A percentile compares a stretch with the other conserved stretches of the same genome.
Evolutionary conservation across 129 eudicot species (phyloP).

Genomic region (sunflower (Helianthus annuus)): DNA sequence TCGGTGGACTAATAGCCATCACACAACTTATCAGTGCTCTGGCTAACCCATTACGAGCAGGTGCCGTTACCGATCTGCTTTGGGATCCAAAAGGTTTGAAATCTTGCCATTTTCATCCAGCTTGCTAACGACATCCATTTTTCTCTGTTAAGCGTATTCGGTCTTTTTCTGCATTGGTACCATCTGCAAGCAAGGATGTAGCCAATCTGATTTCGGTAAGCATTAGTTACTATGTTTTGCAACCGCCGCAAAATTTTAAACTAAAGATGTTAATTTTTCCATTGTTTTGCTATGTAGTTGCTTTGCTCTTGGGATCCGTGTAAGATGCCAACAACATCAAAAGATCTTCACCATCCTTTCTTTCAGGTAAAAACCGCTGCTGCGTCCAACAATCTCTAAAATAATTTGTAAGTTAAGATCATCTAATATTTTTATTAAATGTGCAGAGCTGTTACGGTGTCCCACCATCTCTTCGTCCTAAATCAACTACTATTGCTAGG

Average conservation of each 20-base stretch:
- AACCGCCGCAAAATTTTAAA: neutral
- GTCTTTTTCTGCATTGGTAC: conserved; percentile 66
- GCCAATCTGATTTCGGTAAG: conserved; percentile 73
- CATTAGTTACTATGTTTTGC: conserved; percentile 1
- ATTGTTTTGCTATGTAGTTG: conserved; percentile 41
- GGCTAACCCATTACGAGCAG: conserved; percentile 74
- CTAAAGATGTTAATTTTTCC: neutral
- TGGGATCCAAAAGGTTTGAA: no score
- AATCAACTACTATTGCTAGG: no score
- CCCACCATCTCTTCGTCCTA: no score
- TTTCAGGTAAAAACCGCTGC: conserved; percentile 11
- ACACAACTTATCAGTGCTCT: conserved; percentile 75
- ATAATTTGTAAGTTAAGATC: no score
- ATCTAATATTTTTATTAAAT: no score
- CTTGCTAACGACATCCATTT: no score
- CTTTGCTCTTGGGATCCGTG: conserved; percentile 98
- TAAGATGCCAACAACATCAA: no score
- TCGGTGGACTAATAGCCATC: conserved; percentile 85
- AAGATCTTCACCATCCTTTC: no score
- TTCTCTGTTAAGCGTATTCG: no score
- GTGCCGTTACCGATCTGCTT: conserved; percentile 43
- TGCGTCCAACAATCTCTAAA: neutral
- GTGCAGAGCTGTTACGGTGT: no score
- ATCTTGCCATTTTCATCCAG: no score
- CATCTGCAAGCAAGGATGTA: conserved; percentile 92